phyloP scores from a whole-genome alignment of 2,329 filamentous ascomycete species.

The Fusarium annulatum region DNA sequence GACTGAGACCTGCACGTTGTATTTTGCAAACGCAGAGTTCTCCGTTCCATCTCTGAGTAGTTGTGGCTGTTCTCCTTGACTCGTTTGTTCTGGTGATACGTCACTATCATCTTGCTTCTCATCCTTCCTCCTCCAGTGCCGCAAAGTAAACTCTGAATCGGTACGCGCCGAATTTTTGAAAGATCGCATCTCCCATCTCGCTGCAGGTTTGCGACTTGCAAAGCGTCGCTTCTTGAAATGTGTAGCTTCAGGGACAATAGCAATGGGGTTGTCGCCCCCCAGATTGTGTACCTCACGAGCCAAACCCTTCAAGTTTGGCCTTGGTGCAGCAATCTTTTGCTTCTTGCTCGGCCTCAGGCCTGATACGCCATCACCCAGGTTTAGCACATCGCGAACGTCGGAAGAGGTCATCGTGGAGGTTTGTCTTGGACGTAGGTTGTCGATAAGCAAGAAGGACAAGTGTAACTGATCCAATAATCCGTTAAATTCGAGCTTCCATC shows the following conservation, averaged over 20 bases:
- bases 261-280: constrained; percentile 73
- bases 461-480: constrained; percentile 5
- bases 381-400: constrained; percentile 90
- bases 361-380: constrained; percentile 71
- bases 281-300: constrained; percentile 74
- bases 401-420: constrained; percentile 71
- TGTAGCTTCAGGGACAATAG: constrained; percentile 70
- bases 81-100: constrained; percentile 46
- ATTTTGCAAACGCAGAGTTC: constrained; percentile 82
- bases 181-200: constrained; percentile 73
- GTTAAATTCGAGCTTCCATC: constrained; percentile 38
- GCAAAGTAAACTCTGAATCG: constrained; percentile 74
- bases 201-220: constrained; percentile 65
- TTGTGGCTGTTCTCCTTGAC: constrained; percentile 31
- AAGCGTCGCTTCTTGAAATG: constrained; percentile 70
- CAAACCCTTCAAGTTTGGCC: constrained; percentile 70
- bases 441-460: background rate
- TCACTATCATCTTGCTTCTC: constrained; percentile 54
- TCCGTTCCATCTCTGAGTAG: constrained; percentile 53
- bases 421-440: constrained; percentile 14
- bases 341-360: constrained; percentile 75
- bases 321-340: constrained; percentile 72
- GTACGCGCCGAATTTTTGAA: constrained; percentile 83
- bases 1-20: constrained; percentile 82
- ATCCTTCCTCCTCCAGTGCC: constrained; percentile 82